Conservation (phyloP, 768 basidiomycete genomes). For the Naematelia encephala region DNA sequence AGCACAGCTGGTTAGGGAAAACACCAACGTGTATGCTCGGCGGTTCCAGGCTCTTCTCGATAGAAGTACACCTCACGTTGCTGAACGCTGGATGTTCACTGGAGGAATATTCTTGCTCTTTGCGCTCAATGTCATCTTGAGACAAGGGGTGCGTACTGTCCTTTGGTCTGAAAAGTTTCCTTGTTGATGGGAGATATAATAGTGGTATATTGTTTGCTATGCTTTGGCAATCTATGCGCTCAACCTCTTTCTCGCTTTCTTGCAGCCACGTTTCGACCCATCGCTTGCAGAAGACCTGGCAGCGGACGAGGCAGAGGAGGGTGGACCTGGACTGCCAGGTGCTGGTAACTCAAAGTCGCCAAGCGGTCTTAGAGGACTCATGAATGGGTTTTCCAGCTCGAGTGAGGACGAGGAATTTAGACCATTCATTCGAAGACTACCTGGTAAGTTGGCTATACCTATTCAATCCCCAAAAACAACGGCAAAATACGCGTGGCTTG, state of each 20-base stretch:
- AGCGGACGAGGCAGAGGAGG: slow-evolving; percentile 94
- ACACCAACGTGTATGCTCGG: slow-evolving; percentile 34
- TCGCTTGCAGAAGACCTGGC: slow-evolving; percentile 88
- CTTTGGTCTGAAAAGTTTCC: too few relatives aligned
- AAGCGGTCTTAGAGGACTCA: slow-evolving; percentile 40
- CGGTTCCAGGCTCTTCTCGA: slow-evolving; percentile 83
- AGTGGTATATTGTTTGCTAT: slow-evolving; percentile 54
- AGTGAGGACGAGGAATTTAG: slow-evolving; percentile 87
- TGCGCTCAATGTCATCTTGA: slow-evolving; percentile 74
- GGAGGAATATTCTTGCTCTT: slow-evolving; percentile 70
- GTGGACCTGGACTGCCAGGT: slow-evolving; percentile 59
- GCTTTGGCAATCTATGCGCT: slow-evolving; percentile 92
- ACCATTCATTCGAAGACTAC: slow-evolving; percentile 90
- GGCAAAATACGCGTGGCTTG: neutral
- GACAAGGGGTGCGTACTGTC: slow-evolving; percentile 73
- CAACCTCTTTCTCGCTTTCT: slow-evolving; percentile 92
- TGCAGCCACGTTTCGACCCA: slow-evolving; percentile 97
- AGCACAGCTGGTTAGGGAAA: slow-evolving; percentile 47
- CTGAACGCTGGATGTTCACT: slow-evolving; percentile 85
- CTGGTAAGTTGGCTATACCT: slow-evolving; percentile 50
- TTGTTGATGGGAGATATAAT: too few relatives aligned
- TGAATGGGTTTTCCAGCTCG: slow-evolving; percentile 42
- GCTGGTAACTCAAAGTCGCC: slow-evolving; percentile 16
- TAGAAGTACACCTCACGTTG: slow-evolving; percentile 80
- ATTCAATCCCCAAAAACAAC: neutral